Evolutionary conservation across 2,329 filamentous ascomycete genomes (phyloP), one percentile per base, ranked within the genome.

Genomic region (Trichophyton equinum): DNA sequence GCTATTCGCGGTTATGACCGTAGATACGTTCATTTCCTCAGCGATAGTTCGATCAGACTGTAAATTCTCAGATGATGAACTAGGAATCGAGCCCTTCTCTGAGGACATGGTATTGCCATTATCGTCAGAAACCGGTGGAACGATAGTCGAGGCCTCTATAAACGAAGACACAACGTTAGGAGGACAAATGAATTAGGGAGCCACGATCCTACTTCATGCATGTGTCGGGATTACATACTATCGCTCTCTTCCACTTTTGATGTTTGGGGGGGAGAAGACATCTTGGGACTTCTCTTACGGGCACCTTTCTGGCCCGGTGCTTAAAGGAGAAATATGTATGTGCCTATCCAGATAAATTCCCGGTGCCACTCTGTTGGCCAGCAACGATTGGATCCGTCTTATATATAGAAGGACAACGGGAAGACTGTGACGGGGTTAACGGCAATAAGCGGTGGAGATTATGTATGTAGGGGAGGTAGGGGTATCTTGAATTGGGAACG

Each of bases 101-200:
- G 44, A 44, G 40, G 7, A 44, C 4, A 6, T 2, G 13, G 27
- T 20, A 33, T 56, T 33, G n/a, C 30, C 51, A 56, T 38, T 33
- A 8, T 33, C 51, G 27, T 38, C 33, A 20, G 18, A 27, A 8
- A 36, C 15, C 11, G 56, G 15, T 9, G 27, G 27, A 42, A 58
- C 56, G 18, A 44, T 38, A 25, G 56, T 58, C 6, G 56, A 58
- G 38, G 56, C 56, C 22, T 44, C 56, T 58, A 15, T 42, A 58
- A 44, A 20, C 4, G 42, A 20, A 20, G 30, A 33, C 13, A 18
- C 8, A 56, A 56, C 0, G 18, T 22, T 11, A 22, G 44, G n/a
- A 9, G 33, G 22, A 15, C 11, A 36, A 38, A 42, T 11, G 15
- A 57, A 57, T 11, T 9, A 13, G 9, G 33, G 11, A 40, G n/a